Percentiles rank a stretch among this genome's conserved stretches.
Conservation (phyloP, 192 early-diverging fungal genomes). For the Gamsiella multidivaricata region DNA sequence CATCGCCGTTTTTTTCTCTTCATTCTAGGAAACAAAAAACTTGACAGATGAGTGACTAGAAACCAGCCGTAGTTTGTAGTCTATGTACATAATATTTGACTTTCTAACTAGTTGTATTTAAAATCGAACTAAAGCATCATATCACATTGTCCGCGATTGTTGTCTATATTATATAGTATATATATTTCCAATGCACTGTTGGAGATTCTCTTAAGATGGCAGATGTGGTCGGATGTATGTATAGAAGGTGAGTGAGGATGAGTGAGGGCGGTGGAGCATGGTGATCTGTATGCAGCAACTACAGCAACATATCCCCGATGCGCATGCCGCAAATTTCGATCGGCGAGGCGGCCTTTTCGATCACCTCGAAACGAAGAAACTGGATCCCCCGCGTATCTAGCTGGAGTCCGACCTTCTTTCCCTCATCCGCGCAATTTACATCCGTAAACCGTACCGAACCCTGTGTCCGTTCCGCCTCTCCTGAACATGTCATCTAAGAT, state of each 20-base stretch:
- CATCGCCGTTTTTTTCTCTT: slow-evolving; percentile 1
- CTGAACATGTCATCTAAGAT: slow-evolving; percentile 38
- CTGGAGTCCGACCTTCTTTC: slow-evolving; percentile 27
- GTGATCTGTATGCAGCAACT: no score
- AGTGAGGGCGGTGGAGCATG: background rate
- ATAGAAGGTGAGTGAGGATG: background rate
- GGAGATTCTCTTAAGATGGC: no score
- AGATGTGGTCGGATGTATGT: background rate
- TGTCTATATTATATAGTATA: no score
- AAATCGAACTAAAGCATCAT: background rate
- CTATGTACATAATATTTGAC: background rate
- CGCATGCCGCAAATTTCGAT: slow-evolving; percentile 51
- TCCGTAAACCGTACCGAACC: slow-evolving; percentile 31
- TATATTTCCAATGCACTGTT: no score
- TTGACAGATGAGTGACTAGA: no score
- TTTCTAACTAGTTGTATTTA: slow-evolving; percentile 5
- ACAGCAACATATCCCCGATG: slow-evolving; percentile 40
- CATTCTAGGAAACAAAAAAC: slow-evolving; percentile 2
- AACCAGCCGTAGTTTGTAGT: no score
- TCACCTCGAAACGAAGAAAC: slow-evolving; percentile 36
- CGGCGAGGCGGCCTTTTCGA: slow-evolving; percentile 13
- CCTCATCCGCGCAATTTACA: slow-evolving; percentile 23
- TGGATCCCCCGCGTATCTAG: slow-evolving; percentile 36
- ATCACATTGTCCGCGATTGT: background rate
- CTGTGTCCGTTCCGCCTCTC: slow-evolving; percentile 11